A percentile compares a stretch with the other conserved stretches of the same genome.
Evolutionary conservation across 2,329 filamentous ascomycete species (phyloP).

Genomic region (Aspergillus alliaceus): DNA sequence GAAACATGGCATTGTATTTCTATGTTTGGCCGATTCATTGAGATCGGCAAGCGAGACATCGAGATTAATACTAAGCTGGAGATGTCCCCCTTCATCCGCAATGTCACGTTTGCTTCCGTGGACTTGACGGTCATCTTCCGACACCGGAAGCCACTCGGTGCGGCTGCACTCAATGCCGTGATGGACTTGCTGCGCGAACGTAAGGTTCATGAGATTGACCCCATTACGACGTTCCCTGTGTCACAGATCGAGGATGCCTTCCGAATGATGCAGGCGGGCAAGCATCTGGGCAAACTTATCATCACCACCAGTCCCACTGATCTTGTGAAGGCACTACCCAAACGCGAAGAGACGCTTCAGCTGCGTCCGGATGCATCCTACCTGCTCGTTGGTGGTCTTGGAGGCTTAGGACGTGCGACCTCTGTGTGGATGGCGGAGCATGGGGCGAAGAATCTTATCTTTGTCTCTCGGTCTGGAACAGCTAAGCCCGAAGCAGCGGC

Average conservation of each 20-base stretch:
- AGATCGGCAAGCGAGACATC: neutral
- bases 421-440: constrained; percentile 5
- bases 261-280: constrained; percentile 14
- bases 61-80: neutral
- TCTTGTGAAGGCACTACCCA: neutral
- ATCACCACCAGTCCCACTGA: neutral
- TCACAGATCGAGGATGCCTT: constrained; percentile 12
- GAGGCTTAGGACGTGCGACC: constrained; percentile 9
- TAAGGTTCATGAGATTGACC: constrained; percentile 5
- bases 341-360: neutral
- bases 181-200: neutral
- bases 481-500: neutral
- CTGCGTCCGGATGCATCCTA: constrained; percentile 6
- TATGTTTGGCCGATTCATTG: neutral
- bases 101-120: constrained; percentile 15
- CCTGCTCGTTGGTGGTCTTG: constrained; percentile 11
- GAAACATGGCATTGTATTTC: neutral
- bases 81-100: neutral
- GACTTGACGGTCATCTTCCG: constrained; percentile 5
- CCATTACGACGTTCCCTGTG: neutral
- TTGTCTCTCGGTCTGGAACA: neutral
- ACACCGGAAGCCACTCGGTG: neutral
- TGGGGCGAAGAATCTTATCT: constrained; percentile 7
- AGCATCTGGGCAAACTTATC: constrained; percentile 19
- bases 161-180: neutral